These are phyloP conservation scores for Asclepias syriaca DNA, from an alignment of 257 asterid genomes.

Conservation along the genomic window DNA sequence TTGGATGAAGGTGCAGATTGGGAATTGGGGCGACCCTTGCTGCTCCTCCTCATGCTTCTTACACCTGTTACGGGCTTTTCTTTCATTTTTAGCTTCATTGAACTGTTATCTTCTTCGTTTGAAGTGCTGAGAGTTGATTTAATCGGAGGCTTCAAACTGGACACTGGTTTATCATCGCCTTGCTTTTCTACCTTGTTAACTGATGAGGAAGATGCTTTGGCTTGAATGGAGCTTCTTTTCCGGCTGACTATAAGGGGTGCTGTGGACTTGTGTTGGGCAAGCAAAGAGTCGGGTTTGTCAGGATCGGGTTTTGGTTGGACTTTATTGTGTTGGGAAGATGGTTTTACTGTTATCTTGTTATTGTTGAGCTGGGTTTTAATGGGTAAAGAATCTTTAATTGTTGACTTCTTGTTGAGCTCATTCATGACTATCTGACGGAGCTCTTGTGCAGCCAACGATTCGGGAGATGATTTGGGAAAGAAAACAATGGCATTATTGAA, in stretches of 20 bases:
- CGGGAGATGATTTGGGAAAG: slow-evolving; percentile 37
- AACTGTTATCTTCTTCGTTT: slow-evolving; percentile 29
- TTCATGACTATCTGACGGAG: slow-evolving; percentile 29
- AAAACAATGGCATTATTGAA: slow-evolving; percentile 39
- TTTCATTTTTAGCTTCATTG: slow-evolving; percentile 20
- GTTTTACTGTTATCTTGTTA: slow-evolving; percentile 9
- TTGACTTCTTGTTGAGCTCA: slow-evolving; percentile 17
- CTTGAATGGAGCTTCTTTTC: slow-evolving; percentile 39
- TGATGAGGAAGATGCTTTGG: slow-evolving; percentile 24
- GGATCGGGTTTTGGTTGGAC: slow-evolving; percentile 18
- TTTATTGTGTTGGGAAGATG: background rate
- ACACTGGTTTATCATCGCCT: slow-evolving; percentile 16
- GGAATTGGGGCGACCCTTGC: slow-evolving; percentile 23
- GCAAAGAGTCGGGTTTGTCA: slow-evolving; percentile 28
- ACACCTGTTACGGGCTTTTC: slow-evolving; percentile 40
- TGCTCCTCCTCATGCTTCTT: slow-evolving; percentile 34
- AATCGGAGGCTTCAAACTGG: slow-evolving; percentile 11
- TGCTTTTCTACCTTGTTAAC: slow-evolving; percentile 17
- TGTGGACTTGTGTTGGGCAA: slow-evolving; percentile 24
- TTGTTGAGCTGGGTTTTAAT: slow-evolving; percentile 9
- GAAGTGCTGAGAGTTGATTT: slow-evolving; percentile 24
- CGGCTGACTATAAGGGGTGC: slow-evolving; percentile 34
- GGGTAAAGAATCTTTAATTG: background rate
- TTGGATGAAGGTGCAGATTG: slow-evolving; percentile 9
- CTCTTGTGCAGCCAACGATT: slow-evolving; percentile 28